Evolutionary conservation across 345 rosid species (phyloP), one percentile per base, ranked within the genome.

Genomic region (Syzygium aromaticum): DNA sequence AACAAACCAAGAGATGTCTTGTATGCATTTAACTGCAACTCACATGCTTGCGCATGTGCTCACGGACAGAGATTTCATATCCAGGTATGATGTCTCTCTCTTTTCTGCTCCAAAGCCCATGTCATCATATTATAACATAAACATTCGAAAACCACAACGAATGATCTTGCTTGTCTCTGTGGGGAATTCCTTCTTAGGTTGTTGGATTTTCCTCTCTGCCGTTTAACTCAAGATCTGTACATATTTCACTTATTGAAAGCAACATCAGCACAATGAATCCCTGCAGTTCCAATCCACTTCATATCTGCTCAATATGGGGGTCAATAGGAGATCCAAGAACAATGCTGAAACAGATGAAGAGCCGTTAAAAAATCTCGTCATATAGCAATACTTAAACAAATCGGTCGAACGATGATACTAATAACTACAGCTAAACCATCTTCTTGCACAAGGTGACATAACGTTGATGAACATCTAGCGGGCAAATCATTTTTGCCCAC

Each of bases 11-110:
- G 82, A 73, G 49, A 73, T 19, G 49, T 73, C 82, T 73, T 73
- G 82, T 19, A 38, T 21, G 82, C 21, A 38, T 73, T 43, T 73
- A 38, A 73, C 82, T 4, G 82, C 82, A 73, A 38, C 49, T 73
- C 82, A 73, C 82, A 38, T 73, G 82, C 49, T 73, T 33, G 27
- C 49, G 49, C 82, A 73, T 73, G 82, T 73, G 82, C 82, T 73
- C 27, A 22, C 38, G 82, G 49, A 73, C 82, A 19, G 49, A 73
- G 82, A 38, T 73, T 73, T 73, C 49, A 73, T 73, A 49, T 73
- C 49, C 49, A 73, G 82, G 82, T 38, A 73, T 73, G 49, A 73
- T 73, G 82, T 73, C 49, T 38, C 82, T 38, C 80, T 1, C 49
- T 25, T 57, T 38, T 73, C 21, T 3, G 46, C 38, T 73, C 82